Conservation (phyloP, 768 basidiomycete species). For the Nevesoporus exiguus region DNA sequence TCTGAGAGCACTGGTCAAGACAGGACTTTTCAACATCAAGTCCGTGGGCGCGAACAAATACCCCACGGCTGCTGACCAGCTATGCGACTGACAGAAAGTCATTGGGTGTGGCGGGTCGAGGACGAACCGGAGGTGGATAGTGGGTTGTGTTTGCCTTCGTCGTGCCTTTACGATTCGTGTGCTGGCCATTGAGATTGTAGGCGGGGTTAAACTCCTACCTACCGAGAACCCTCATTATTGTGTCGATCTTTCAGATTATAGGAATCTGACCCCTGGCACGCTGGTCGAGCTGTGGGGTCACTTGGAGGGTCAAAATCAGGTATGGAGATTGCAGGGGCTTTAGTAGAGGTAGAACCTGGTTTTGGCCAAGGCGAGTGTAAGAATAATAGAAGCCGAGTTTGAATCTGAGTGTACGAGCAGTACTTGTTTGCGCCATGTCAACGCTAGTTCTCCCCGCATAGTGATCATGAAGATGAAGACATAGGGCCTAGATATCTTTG, state of each 20-base stretch:
- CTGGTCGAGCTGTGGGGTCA: constrained; percentile 45
- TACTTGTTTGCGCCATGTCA: no score
- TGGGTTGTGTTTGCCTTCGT: constrained; percentile 36
- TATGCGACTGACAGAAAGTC: constrained; percentile 38
- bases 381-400: no score
- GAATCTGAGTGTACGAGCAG: no score
- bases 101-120: constrained; percentile 51
- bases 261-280: constrained; percentile 43
- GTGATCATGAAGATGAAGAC: no score
- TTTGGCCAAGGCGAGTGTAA: background rate
- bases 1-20: constrained; percentile 28
- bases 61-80: constrained; percentile 34
- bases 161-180: background rate
- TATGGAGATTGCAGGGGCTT: constrained; percentile 36
- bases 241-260: constrained; percentile 47
- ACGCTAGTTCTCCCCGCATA: no score
- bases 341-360: background rate
- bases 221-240: constrained; percentile 38
- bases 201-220: constrained; percentile 41
- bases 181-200: background rate
- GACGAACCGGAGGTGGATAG: constrained; percentile 37
- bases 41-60: constrained; percentile 40
- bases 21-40: constrained; percentile 39
- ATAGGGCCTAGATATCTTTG: no score
- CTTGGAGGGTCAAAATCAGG: constrained; percentile 51